phyloP scores from a whole-genome alignment of 1,139 yeast genomes.

The Yamadazyma diospyri region DNA sequence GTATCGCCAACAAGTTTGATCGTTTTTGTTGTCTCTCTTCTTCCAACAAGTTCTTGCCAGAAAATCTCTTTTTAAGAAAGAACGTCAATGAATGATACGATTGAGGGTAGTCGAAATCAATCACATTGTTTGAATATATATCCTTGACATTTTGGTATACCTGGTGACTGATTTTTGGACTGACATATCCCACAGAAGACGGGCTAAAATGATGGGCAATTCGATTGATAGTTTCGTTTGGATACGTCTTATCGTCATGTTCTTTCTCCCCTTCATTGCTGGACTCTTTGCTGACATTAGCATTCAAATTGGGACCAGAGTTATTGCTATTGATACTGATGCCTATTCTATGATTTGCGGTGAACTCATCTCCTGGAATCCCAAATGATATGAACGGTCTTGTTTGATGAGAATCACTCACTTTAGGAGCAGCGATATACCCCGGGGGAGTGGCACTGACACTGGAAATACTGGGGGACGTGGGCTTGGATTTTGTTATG shows the following conservation, averaged over 20 bases:
- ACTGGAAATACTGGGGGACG: slow-evolving; percentile 39
- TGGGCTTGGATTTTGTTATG: slow-evolving; percentile 45
- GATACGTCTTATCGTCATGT: background rate
- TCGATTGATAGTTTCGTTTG: slow-evolving; percentile 6
- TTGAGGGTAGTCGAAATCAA: slow-evolving; percentile 63
- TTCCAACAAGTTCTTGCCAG: slow-evolving; percentile 31
- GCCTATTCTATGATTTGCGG: slow-evolving; percentile 4
- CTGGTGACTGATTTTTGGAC: slow-evolving; percentile 59
- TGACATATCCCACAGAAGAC: slow-evolving; percentile 27
- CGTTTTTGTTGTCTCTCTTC: slow-evolving; percentile 35
- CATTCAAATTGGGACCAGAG: background rate
- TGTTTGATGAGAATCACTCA: slow-evolving; percentile 19
- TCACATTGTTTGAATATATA: slow-evolving; percentile 52
- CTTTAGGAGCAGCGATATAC: background rate
- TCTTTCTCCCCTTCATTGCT: background rate
- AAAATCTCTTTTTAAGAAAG: slow-evolving; percentile 53
- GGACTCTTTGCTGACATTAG: background rate
- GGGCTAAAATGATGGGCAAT: slow-evolving; percentile 10
- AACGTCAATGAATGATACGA: slow-evolving; percentile 62
- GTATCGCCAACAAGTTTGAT: slow-evolving; percentile 49
- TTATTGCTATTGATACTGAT: background rate
- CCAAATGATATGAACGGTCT: slow-evolving; percentile 46
- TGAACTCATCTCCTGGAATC: slow-evolving; percentile 12
- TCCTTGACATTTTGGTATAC: slow-evolving; percentile 63
- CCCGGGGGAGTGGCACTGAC: slow-evolving; percentile 3